Base-by-base conservation (phyloP, 495 filamentous ascomycete species). In the Daldinia loculata region DNA sequence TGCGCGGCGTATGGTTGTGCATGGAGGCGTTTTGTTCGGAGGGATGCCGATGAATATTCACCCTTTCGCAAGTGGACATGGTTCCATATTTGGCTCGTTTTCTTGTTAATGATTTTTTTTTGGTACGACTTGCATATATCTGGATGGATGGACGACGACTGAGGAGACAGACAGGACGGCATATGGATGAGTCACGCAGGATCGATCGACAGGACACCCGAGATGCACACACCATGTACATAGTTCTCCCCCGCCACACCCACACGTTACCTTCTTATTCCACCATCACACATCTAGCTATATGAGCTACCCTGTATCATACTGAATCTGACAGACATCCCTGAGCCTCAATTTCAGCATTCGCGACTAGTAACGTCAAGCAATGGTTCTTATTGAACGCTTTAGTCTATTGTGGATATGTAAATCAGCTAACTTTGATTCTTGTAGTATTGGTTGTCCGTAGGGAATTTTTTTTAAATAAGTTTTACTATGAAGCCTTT, bases 121-220 rank as follows among this genome's bases (percentile, higher is more conserved):
- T 61, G 64, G 64, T 51, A 72, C 51, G 64, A 72, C 61, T 68
- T 72, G 65, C 65, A 72, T 72, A 69, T 72, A 69, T 43, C 64
- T 61, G 69, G 60, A 67, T 72, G 70, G 70, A 72, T 56, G 60
- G 61, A 66, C 50, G 60, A 55, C 3, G 38, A 61, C n/a, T 17
- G 26, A 22, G 63, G 56, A 67, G 56, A 51, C 24, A 43, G n/a
- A 48, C 30, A 38, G 50, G 65, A 38, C 1, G 50, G 41, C 65
- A 59, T 56, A 53, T 34, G 70, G 61, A 72, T 62, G 64, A 65
- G 38, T 15, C 53, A 60, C 55, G 29, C 12, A 53, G 56, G 56
- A 55, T 64, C 56, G 48, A 48, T 27, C 27, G 63, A 56, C 38
- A 27, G 58, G 39, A 38, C 55, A 41, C 27, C 61, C 27, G 24